Conservation (phyloP, 495 filamentous ascomycete genomes). For the Xylaria intraflava region DNA sequence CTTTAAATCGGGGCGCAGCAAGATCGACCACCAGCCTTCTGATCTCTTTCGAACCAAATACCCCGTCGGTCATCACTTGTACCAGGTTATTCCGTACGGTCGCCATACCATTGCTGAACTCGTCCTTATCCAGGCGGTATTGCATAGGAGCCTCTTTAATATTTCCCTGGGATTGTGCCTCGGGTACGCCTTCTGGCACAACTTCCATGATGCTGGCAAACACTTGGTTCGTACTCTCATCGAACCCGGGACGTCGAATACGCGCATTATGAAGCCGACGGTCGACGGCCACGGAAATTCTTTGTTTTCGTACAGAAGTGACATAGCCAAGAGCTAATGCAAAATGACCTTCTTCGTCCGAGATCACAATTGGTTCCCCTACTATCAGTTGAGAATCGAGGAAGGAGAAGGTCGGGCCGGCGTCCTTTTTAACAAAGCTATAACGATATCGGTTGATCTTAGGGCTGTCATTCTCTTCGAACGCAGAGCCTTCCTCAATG, state of each 20-base stretch:
- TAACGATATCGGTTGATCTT: conserved; percentile 92
- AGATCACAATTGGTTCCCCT: conserved; percentile 93
- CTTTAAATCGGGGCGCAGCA: conserved; percentile 65
- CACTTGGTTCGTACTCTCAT: conserved; percentile 67
- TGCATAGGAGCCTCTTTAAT: conserved; percentile 49
- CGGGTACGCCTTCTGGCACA: conserved; percentile 43
- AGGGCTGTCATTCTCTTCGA: conserved; percentile 54
- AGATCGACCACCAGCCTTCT: conserved; percentile 72
- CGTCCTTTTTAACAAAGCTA: conserved; percentile 63
- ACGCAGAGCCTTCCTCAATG: conserved; percentile 68
- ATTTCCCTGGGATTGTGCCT: conserved; percentile 42
- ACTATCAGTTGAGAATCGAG: conserved; percentile 81
- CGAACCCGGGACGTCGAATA: conserved; percentile 64
- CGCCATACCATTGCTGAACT: conserved; percentile 97
- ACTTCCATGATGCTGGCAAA: conserved; percentile 93
- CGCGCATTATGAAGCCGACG: conserved; percentile 80
- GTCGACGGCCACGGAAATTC: conserved; percentile 83
- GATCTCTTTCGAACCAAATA: conserved; percentile 63
- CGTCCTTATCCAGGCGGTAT: conserved; percentile 92
- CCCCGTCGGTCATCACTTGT: conserved; percentile 76
- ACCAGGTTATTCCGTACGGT: conserved; percentile 88
- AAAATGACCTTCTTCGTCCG: conserved; percentile 90
- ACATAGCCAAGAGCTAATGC: conserved; percentile 90
- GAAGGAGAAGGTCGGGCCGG: conserved; percentile 62
- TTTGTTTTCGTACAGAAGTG: conserved; percentile 60